These are phyloP conservation scores for Starmerella potacharoeniae DNA, from an alignment of 805 yeast genomes.

Conservation along the genomic window DNA sequence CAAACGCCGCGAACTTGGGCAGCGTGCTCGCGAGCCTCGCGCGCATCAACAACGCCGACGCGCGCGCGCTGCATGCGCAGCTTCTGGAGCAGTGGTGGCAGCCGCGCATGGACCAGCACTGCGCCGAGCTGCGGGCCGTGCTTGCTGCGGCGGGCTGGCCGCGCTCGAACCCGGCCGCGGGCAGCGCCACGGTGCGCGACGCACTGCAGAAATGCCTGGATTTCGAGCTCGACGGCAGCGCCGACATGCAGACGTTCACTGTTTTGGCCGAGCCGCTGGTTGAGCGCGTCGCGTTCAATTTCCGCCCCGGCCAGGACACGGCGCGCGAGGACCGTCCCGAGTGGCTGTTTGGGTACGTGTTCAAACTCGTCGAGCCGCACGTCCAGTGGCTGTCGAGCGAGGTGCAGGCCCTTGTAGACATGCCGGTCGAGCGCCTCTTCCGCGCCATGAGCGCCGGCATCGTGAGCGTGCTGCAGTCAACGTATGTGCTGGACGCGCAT, in stretches of 20 bases:
- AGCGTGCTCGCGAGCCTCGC: not conserved
- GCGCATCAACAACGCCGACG: not conserved
- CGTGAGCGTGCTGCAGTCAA: constrained; percentile 6
- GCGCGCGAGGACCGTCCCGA: constrained; percentile 60
- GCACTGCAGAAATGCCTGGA: not conserved
- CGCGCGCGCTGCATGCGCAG: not conserved
- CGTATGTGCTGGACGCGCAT: constrained; percentile 8
- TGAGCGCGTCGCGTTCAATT: constrained; percentile 49
- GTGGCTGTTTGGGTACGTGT: constrained; percentile 47
- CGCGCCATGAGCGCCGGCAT: constrained; percentile 35
- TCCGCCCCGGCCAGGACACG: constrained; percentile 42
- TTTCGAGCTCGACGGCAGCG: not conserved
- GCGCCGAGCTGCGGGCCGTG: not conserved
- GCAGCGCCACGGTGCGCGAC: not conserved
- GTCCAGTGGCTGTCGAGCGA: constrained; percentile 21
- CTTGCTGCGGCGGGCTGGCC: constrained; percentile 19
- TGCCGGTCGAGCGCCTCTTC: constrained; percentile 34
- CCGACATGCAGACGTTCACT: constrained; percentile 33
- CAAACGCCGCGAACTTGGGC: not conserved
- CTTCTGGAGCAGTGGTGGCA: constrained; percentile 6
- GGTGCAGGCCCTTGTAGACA: constrained; percentile 23
- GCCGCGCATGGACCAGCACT: constrained; percentile 2
- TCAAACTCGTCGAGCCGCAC: constrained; percentile 28
- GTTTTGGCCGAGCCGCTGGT: constrained; percentile 37
- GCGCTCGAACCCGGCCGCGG: constrained; percentile 7